Base-by-base conservation (phyloP, 164 flowering plant genomes). In the Brasenia schreberi region DNA sequence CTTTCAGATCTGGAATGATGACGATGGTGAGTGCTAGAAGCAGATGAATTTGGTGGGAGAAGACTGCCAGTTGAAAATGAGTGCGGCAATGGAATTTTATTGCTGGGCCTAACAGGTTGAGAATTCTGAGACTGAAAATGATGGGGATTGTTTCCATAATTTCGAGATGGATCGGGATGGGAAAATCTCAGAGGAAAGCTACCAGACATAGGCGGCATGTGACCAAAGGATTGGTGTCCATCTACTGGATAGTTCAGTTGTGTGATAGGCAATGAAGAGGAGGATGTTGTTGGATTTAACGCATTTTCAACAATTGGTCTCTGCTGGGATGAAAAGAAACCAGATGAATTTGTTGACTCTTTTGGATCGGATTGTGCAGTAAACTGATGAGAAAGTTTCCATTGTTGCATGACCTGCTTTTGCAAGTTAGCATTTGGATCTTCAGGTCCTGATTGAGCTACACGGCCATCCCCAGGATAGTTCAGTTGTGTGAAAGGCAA, bases 91-190 rank as follows among this genome's bases (percentile, higher is more conserved):
- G 84, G 73, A 18, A 59, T 10, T 7, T 68, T 6, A 67, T 67
- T 76, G 68, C 66, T 77, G n/a, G 85, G 83, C 77, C 79, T 75
- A 27, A 70, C 1, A 12, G 81, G 78, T 39, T 70, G 85, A 49
- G 81, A 70, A 75, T 78, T 74, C 44, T 77, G 81, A 74, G 67
- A 71, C 62, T 74, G 89, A 18, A 68, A 65, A 75, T 72, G 67
- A 17, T 69, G 67, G 19, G 59, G 63, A 59, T 60, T 74, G 68
- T 18, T 73, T 61, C 74, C 72, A 59, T 66, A 77, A 65, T 65
- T 77, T 75, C 80, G 66, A 0, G 81, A 77, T 39, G 75, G 69
- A 59, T 81, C 83, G 65, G 74, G 65, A 76, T 71, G 68, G 52
- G 80, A 79, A 49, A 49, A 49, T 49, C 10, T 49, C 10, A 14